Percentiles rank a stretch among this genome's conserved stretches.
phyloP scores from a whole-genome alignment of 768 basidiomycete genomes.

The Tulasnella sp. region DNA sequence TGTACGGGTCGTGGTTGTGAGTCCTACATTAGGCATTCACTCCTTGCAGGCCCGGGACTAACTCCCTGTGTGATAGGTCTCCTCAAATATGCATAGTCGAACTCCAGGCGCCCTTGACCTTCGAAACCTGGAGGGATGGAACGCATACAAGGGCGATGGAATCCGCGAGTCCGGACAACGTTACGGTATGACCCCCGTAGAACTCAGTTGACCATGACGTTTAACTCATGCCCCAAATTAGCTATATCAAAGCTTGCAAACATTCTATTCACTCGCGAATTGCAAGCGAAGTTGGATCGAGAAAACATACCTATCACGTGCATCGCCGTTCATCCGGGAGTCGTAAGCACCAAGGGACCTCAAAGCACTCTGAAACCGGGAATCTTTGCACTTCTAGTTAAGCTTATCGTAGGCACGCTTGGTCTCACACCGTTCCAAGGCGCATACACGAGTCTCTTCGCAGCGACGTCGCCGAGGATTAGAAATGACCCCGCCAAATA shows the following conservation, averaged over 20 bases:
- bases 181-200: background rate
- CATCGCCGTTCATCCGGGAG: conserved; percentile 35
- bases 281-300: conserved; percentile 37
- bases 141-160: background rate
- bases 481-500: background rate
- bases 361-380: background rate
- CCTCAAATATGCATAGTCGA: background rate
- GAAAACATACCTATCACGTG: conserved; percentile 29
- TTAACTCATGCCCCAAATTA: conserved; percentile 18
- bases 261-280: conserved; percentile 37
- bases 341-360: conserved; percentile 27
- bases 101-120: background rate
- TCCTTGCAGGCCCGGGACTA: background rate
- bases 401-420: background rate
- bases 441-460: conserved; percentile 2
- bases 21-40: conserved; percentile 12
- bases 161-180: background rate
- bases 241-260: conserved; percentile 42
- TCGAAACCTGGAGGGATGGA: background rate
- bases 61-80: background rate
- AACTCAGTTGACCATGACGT: background rate
- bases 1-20: conserved; percentile 48
- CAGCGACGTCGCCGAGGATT: conserved; percentile 7
- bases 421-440: background rate
- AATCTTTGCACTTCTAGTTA: background rate